Evolutionary conservation across 345 rosid genomes (phyloP).

Genomic region (Excoecaria agallocha): DNA sequence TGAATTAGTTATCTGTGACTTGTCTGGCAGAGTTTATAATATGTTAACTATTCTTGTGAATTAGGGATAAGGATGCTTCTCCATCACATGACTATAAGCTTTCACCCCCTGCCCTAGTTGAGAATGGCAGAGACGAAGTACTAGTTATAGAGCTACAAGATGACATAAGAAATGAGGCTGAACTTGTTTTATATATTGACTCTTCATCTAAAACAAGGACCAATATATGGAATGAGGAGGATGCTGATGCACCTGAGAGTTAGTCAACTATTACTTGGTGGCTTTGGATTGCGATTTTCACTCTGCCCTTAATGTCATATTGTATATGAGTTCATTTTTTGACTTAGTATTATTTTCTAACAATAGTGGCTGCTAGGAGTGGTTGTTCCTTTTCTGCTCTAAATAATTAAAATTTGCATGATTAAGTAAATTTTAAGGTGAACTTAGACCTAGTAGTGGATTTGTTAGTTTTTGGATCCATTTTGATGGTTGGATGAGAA

Average conservation of each 20-base stretch:
- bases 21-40: conserved; percentile 3
- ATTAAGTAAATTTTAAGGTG: background rate
- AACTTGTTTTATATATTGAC: conserved; percentile 25
- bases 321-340: conserved; percentile 1
- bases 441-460: background rate
- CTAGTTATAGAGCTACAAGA: conserved; percentile 29
- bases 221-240: conserved; percentile 55
- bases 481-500: background rate
- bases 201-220: conserved; percentile 41
- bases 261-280: conserved; percentile 28
- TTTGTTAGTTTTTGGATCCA: background rate
- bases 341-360: background rate
- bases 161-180: conserved; percentile 31
- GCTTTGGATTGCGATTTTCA: conserved; percentile 11
- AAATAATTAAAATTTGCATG: background rate
- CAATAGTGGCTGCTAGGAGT: background rate
- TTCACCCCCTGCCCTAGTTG: conserved; percentile 31
- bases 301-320: conserved; percentile 1
- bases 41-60: conserved; percentile 26
- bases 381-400: background rate
- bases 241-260: conserved; percentile 73
- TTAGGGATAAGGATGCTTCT: conserved; percentile 49
- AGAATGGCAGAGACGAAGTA: conserved; percentile 35
- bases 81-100: conserved; percentile 35
- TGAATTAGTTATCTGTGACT: conserved; percentile 18